These are phyloP conservation scores for Syncephalis plumigaleata DNA, from an alignment of 371 early-diverging fungal genomes.

Conservation along the genomic window DNA sequence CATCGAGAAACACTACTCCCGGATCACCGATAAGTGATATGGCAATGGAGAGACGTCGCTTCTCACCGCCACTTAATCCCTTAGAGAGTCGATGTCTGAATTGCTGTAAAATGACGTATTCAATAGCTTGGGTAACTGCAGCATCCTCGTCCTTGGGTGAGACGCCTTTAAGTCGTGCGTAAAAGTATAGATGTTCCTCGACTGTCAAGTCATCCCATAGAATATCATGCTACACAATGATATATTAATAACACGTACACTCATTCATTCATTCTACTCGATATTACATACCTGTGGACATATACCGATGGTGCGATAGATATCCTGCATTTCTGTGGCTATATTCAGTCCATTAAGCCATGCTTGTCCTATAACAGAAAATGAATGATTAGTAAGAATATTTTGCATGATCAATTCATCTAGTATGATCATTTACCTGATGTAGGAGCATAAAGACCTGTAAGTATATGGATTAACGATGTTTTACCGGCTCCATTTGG, in stretches of 20 bases:
- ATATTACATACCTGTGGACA: slow-evolving; percentile 29
- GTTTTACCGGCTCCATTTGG: slow-evolving; percentile 43
- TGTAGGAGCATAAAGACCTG: slow-evolving; percentile 41
- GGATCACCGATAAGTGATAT: slow-evolving; percentile 37
- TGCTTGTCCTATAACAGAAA: slow-evolving; percentile 12
- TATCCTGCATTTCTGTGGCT: slow-evolving; percentile 25
- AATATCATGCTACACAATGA: slow-evolving; percentile 45
- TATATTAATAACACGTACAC: too few relatives aligned
- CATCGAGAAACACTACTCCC: slow-evolving; percentile 40
- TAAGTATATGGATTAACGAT: slow-evolving; percentile 44
- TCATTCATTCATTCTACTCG: too few relatives aligned
- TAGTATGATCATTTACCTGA: slow-evolving; percentile 14
- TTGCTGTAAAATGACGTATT: slow-evolving; percentile 24
- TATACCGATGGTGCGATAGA: slow-evolving; percentile 44
- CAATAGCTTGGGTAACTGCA: slow-evolving; percentile 24
- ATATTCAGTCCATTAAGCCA: slow-evolving; percentile 38
- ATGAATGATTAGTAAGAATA: too few relatives aligned
- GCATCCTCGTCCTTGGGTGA: slow-evolving; percentile 18
- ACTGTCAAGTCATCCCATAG: slow-evolving; percentile 61
- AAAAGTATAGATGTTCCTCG: slow-evolving; percentile 50
- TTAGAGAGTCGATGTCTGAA: slow-evolving; percentile 28
- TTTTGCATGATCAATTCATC: too few relatives aligned
- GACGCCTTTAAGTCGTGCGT: slow-evolving; percentile 52
- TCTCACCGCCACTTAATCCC: slow-evolving; percentile 40
- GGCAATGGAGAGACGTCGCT: slow-evolving; percentile 40